Percentiles rank a stretch among this genome's conserved stretches.
Conservation (phyloP, 169 alveolate genomes). For the Toxoplasma gondii region DNA sequence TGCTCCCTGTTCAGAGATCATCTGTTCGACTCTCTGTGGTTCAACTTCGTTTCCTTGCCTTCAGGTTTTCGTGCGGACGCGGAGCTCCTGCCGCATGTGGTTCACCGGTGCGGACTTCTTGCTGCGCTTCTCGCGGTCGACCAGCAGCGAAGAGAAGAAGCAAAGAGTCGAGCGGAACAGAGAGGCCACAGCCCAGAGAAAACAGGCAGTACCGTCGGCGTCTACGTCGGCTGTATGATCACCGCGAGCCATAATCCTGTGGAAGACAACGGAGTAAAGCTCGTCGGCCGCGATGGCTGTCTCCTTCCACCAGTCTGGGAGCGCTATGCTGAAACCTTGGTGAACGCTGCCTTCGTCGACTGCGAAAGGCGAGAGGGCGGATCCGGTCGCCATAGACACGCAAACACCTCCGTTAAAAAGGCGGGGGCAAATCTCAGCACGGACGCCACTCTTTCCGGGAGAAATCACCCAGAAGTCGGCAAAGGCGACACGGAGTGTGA, state of each 20-base stretch:
- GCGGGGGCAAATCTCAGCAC: not conserved
- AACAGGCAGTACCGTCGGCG: not conserved
- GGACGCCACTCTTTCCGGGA: not conserved
- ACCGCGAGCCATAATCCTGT: conserved; percentile 93
- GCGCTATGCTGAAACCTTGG: conserved; percentile 63
- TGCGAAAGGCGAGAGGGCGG: not conserved
- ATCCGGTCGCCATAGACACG: not conserved
- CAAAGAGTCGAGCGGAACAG: not conserved
- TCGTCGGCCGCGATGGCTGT: conserved; percentile 86
- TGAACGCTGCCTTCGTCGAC: conserved; percentile 52
- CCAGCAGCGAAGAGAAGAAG: not conserved
- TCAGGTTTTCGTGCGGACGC: conserved; percentile 59
- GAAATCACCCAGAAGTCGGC: not conserved
- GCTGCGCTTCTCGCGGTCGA: conserved; percentile 46
- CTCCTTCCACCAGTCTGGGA: conserved; percentile 85
- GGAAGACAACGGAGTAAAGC: conserved; percentile 89
- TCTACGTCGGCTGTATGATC: conserved; percentile 85
- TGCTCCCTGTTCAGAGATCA: too few species aligned
- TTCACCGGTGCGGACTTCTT: conserved; percentile 42
- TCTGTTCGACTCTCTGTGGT: not conserved
- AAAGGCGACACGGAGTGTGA: not conserved
- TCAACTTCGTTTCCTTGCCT: not conserved
- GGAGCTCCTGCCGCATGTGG: not conserved
- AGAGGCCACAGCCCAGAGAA: not conserved
- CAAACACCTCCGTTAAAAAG: not conserved